Base-by-base conservation (phyloP, 768 basidiomycete species). In the Piloderma croceum region DNA sequence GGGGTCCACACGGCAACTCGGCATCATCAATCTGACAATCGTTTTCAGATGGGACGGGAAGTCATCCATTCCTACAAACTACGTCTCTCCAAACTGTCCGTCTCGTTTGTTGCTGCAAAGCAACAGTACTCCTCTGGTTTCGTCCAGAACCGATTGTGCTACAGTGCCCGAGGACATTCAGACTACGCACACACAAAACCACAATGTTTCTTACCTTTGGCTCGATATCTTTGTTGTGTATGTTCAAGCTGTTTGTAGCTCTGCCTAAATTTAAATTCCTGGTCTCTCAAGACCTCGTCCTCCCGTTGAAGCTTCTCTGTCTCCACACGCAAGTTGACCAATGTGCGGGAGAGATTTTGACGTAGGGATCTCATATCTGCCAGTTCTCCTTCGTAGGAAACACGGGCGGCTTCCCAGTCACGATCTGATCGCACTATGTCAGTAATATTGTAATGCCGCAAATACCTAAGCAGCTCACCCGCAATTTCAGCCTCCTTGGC, bases 361-460 rank as follows among this genome's bases (percentile, higher is more conserved):
- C 80, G 79, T 19, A 84, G 62, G 22, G 54, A 64, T 44, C 73
- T 75, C 42, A 85, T 69, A 19, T 75, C 75, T 31, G 69, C 61
- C 45, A 86, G 72, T 56, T 86, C 79, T 43, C 79, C 77, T 34
- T 74, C 58, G 52, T 83, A 84, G 24, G 66, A 70, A 43, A 62
- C 61, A 36, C 77, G 72, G 41, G 77, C 61, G 46, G 74, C 64
- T 42, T 73, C 76, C 68, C 81, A 81, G 50, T 82, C 78, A 11
- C 71, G 59, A 15, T 69, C 83, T 85, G n/a, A n/a, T 50, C 18
- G 31, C 24, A 20, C 23, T 11, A 17, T 11, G 31, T 51, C 19
- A 50, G 44, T 31, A 22, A 17, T 27, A 31, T 66, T 65, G 65
- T 51, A 64, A 66, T 24, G 56, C 60, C 42, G 67, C 61, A 17